Conservation (phyloP, 345 rosid species). For the Euphorbia lathyris region DNA sequence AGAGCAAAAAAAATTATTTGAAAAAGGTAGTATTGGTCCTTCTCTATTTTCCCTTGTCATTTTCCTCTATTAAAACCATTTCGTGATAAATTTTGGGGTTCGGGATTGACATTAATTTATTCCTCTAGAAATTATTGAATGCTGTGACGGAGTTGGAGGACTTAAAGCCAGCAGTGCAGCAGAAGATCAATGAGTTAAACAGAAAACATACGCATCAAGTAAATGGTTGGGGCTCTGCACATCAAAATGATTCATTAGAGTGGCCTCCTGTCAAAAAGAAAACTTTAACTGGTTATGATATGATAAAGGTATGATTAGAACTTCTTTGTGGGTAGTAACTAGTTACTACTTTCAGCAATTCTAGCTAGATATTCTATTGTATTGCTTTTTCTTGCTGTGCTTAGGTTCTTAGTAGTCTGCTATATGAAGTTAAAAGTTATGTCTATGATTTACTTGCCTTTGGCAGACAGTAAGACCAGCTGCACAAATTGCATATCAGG, state of each 20-base stretch:
- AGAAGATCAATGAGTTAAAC: constrained; percentile 55
- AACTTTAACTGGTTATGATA: constrained; percentile 33
- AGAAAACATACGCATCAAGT: constrained; percentile 40
- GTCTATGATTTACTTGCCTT: constrained; percentile 1
- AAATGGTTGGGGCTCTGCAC: constrained; percentile 30
- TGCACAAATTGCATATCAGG: constrained; percentile 41
- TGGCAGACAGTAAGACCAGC: constrained; percentile 52
- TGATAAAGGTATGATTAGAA: constrained; percentile 47
- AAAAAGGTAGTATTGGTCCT: constrained; percentile 50
- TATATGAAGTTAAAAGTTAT: background rate
- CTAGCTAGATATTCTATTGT: background rate
- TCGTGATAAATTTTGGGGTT: constrained; percentile 22
- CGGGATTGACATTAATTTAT: constrained; percentile 14
- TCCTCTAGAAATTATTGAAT: constrained; percentile 56
- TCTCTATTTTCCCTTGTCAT: background rate
- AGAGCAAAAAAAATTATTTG: constrained; percentile 48
- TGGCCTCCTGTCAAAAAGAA: constrained; percentile 49
- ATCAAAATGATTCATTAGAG: constrained; percentile 40
- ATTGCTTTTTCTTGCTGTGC: background rate
- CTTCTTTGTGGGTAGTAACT: constrained; percentile 10
- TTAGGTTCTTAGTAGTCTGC: background rate
- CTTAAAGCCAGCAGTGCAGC: constrained; percentile 75
- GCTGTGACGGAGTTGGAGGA: constrained; percentile 79
- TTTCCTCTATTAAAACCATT: background rate
- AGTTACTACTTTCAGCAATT: background rate